Evolutionary conservation across 768 basidiomycete species (phyloP).

Genomic region (Auriculariales sp.): DNA sequence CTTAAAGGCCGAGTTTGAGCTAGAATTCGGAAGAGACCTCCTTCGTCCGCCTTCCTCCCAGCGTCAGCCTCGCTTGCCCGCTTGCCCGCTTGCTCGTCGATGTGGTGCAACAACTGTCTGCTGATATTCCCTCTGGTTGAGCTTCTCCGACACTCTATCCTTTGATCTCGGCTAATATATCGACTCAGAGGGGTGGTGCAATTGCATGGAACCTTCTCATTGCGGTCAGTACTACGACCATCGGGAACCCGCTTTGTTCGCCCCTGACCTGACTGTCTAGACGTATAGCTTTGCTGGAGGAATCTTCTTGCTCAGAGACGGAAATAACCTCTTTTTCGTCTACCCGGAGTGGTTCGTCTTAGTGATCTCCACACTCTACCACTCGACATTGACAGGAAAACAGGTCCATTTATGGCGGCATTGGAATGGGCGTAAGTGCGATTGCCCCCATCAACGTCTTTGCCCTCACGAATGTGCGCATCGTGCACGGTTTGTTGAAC

Average conservation of each 20-base stretch:
- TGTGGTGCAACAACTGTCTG: slow-evolving; percentile 74
- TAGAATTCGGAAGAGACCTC: too few species aligned
- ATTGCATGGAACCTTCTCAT: slow-evolving; percentile 56
- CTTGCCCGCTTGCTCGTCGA: too few species aligned
- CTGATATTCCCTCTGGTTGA: slow-evolving; percentile 62
- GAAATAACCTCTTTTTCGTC: slow-evolving; percentile 49
- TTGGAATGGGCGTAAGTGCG: slow-evolving; percentile 37
- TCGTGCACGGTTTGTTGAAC: too few species aligned
- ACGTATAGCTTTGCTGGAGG: slow-evolving; percentile 53
- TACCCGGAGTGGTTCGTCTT: slow-evolving; percentile 53
- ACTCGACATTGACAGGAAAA: too few species aligned
- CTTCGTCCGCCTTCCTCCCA: too few species aligned
- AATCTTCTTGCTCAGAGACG: slow-evolving; percentile 43
- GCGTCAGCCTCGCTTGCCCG: too few species aligned
- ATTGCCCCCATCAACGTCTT: slow-evolving; percentile 38
- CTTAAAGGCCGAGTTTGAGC: too few species aligned
- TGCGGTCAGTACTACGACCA: slow-evolving; percentile 27
- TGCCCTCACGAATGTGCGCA: slow-evolving; percentile 50
- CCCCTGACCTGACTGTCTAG: slow-evolving; percentile 20
- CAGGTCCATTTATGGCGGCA: slow-evolving; percentile 59
- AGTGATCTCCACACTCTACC: too few species aligned
- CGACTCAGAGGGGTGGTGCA: slow-evolving; percentile 51
- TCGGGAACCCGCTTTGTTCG: background rate
- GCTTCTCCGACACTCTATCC: slow-evolving; percentile 20
- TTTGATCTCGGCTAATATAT: slow-evolving; percentile 10